A percentile compares a stretch with the other conserved stretches of the same genome.
These are phyloP conservation scores for Heliocybe sulcata DNA, from an alignment of 1,284 basidiomycete genomes.

Conservation along the genomic window DNA sequence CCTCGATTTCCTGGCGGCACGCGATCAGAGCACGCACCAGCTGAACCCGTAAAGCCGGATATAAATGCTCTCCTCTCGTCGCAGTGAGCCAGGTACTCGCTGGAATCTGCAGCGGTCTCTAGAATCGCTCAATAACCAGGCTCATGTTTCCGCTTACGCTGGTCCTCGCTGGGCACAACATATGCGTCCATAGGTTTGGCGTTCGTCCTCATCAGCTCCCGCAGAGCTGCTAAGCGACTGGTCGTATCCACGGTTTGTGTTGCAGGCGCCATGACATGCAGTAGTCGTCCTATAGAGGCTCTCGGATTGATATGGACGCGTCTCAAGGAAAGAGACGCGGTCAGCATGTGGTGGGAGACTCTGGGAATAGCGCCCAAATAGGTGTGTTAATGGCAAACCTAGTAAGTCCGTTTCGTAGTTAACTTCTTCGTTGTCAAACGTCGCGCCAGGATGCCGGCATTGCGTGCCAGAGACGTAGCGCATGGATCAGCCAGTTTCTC, in stretches of 20 bases:
- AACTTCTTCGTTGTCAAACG: too few species aligned
- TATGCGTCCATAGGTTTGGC: slow-evolving; percentile 59
- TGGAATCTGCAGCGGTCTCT: slow-evolving; percentile 52
- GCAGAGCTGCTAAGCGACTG: slow-evolving; percentile 48
- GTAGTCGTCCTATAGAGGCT: neutral
- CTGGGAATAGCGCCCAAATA: too few species aligned
- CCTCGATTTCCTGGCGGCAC: neutral
- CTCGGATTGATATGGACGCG: neutral
- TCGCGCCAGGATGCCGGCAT: too few species aligned
- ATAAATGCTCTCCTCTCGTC: slow-evolving; percentile 85
- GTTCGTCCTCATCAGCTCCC: slow-evolving; percentile 58
- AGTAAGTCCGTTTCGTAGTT: too few species aligned
- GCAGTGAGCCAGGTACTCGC: slow-evolving; percentile 83
- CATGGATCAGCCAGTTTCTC: too few species aligned
- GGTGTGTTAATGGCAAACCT: too few species aligned
- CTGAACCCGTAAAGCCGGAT: slow-evolving; percentile 90
- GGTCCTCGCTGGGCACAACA: slow-evolving; percentile 83
- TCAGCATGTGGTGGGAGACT: neutral
- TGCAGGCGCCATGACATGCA: slow-evolving; percentile 17
- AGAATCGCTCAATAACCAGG: neutral
- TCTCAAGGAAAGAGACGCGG: slow-evolving; percentile 1
- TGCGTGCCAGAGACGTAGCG: too few species aligned
- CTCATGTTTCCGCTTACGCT: slow-evolving; percentile 46
- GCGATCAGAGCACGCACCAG: slow-evolving; percentile 45
- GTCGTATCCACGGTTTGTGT: slow-evolving; percentile 57